Conservation (phyloP, 331 rosid species). For the Malus hybrid region DNA sequence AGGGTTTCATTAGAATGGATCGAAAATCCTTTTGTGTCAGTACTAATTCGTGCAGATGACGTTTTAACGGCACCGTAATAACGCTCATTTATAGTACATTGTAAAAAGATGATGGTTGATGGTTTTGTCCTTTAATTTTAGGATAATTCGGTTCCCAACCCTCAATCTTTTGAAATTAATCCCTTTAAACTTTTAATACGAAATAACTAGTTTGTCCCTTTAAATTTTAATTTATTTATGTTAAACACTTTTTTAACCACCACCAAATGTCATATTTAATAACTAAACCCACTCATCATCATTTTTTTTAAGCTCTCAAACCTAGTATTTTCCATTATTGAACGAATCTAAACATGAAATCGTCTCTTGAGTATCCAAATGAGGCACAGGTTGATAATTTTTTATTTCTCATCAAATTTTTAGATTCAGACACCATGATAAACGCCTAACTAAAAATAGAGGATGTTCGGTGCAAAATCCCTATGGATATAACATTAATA, state of each 20-base stretch:
- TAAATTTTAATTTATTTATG: no score
- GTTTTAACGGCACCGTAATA: neutral
- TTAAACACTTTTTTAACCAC: neutral
- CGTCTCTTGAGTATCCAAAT: no score
- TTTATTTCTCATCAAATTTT: neutral
- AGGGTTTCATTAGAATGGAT: neutral
- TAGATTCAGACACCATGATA: neutral
- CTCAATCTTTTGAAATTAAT: neutral
- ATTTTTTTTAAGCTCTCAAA: no score
- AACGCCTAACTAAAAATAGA: no score
- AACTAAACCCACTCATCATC: no score
- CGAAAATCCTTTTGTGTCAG: neutral
- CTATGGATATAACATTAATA: neutral
- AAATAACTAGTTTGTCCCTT: neutral
- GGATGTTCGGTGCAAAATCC: no score
- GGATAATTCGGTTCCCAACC: neutral
- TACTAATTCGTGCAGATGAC: neutral
- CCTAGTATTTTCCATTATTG: no score
- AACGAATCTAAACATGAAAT: no score
- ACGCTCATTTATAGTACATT: neutral
- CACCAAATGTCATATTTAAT: no score
- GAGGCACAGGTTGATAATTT: no score
- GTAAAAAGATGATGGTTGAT: neutral
- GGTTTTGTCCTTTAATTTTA: neutral
- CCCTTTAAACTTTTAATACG: neutral